Evolutionary conservation across 768 basidiomycete genomes (phyloP).

Genomic region (Leccinum pellstonianum): DNA sequence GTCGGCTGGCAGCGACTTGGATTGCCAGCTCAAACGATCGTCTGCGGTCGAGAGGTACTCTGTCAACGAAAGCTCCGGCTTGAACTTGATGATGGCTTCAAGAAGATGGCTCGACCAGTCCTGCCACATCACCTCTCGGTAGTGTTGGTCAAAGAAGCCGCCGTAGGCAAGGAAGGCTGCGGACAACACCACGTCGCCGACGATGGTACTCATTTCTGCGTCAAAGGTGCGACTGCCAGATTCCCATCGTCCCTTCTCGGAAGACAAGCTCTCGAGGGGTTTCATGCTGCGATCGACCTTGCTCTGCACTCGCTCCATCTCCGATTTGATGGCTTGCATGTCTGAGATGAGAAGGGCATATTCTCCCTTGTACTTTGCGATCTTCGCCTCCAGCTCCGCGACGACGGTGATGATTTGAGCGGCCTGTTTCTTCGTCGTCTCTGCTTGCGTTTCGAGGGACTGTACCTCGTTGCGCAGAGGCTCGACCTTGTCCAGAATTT

Average conservation of each 20-base stretch:
- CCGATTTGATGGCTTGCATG: constrained; percentile 93
- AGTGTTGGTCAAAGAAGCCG: constrained; percentile 98
- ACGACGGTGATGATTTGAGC: constrained; percentile 89
- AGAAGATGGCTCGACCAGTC: constrained; percentile 88
- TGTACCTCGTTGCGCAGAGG: constrained; percentile 95
- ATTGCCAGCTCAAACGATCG: constrained; percentile 93
- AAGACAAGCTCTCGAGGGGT: constrained; percentile 89
- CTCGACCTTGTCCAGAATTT: constrained; percentile 95
- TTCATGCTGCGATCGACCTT: constrained; percentile 98
- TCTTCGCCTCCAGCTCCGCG: constrained; percentile 87
- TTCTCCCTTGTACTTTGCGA: constrained; percentile 92
- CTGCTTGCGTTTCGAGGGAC: constrained; percentile 88
- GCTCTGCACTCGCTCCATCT: constrained; percentile 97
- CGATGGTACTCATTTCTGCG: constrained; percentile 97
- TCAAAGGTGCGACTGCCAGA: constrained; percentile 93
- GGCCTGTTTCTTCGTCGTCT: constrained; percentile 94
- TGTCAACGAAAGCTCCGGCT: constrained; percentile 85
- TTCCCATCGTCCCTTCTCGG: constrained; percentile 94
- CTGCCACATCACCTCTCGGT: constrained; percentile 96
- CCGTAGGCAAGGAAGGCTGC: constrained; percentile 96
- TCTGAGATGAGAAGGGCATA: constrained; percentile 96
- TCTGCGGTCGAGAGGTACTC: constrained; percentile 98
- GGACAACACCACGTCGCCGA: constrained; percentile 93
- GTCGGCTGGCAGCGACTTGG: constrained; percentile 92
- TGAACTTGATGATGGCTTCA: constrained; percentile 90